Evolutionary conservation across 768 basidiomycete genomes (phyloP), one percentile per base, ranked within the genome.

Genomic region (Aureoboletus auriporus): DNA sequence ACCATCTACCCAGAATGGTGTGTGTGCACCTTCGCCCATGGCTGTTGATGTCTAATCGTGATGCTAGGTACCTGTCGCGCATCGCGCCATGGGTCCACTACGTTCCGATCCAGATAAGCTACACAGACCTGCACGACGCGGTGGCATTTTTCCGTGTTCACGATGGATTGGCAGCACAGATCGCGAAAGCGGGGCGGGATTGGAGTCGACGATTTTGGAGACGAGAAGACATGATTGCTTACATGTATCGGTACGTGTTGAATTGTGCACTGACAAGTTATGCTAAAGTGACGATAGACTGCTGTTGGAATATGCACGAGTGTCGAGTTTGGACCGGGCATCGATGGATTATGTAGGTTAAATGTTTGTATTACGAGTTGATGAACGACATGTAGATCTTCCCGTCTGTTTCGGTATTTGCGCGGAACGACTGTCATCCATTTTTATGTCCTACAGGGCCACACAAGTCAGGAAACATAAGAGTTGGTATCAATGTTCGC

Each of bases 1-100:
- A 86, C 84, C 0, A 76, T 86, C 52, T 86, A 83, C 58, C 84
- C 84, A 0, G 86, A 87, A 65, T 88, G 86, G 86, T 82, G 59
- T 11, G 68, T 14, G 12, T 8, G 26, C 13, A 38, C 13, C 7
- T 5, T 13, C 16, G 13, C 2, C 6, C 5, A 33, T 45, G 34
- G 16, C 3, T 13, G 14, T 38, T 41, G 11, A 4, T 9, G 9
- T n/a, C 20, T 45, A 12, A 29, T 13, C 13, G 17, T 29, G n/a
- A 8, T 7, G 14, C 9, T 33, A 81, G 80, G 80, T 83, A 69
- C 50, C 68, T 65, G 13, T 78, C 82, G 49, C 75, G 81, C 11
- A 69, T 82, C 40, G 74, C 70, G 27, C 82, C 84, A 0, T 87
- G 85, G 84, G 71, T 86, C 10, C 86, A 88, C 62, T 89, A 87